phyloP scores from a whole-genome alignment of 73 alveolate genomes.

The Paramecium sexaurelia region DNA sequence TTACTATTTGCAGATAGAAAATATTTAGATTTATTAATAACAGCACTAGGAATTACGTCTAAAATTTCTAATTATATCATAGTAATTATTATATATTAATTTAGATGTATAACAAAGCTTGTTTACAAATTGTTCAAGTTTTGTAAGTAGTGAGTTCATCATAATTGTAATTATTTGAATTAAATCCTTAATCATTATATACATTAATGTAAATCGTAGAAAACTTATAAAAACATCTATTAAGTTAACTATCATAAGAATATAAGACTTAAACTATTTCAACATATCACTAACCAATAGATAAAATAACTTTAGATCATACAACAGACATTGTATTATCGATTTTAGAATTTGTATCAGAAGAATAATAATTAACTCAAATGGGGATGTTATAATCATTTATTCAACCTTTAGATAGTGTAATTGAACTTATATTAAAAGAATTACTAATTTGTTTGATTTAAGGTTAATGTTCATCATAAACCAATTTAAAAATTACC shows the following conservation, averaged over 20 bases:
- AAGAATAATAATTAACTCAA: background rate
- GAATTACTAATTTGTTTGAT: background rate
- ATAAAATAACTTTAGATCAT: background rate
- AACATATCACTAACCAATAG: background rate
- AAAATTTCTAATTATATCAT: background rate
- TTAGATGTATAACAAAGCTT: constrained; percentile 3
- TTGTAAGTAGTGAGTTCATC: background rate
- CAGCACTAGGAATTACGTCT: background rate
- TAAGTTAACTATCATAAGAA: background rate
- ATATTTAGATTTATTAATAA: background rate
- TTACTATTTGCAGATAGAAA: constrained; percentile 15
- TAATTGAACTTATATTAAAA: background rate
- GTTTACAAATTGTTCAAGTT: background rate
- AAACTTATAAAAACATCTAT: background rate
- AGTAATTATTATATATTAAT: background rate
- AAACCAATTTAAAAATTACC: background rate
- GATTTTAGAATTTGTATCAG: background rate
- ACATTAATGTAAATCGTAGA: background rate
- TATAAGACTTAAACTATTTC: background rate
- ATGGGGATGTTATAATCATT: background rate
- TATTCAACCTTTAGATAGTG: background rate
- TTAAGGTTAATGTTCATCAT: background rate
- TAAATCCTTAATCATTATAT: background rate
- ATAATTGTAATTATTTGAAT: constrained; percentile 18
- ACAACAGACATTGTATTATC: background rate